These are phyloP conservation scores for Rehmannia glutinosa DNA, from an alignment of 257 asterid species.

Conservation along the genomic window DNA sequence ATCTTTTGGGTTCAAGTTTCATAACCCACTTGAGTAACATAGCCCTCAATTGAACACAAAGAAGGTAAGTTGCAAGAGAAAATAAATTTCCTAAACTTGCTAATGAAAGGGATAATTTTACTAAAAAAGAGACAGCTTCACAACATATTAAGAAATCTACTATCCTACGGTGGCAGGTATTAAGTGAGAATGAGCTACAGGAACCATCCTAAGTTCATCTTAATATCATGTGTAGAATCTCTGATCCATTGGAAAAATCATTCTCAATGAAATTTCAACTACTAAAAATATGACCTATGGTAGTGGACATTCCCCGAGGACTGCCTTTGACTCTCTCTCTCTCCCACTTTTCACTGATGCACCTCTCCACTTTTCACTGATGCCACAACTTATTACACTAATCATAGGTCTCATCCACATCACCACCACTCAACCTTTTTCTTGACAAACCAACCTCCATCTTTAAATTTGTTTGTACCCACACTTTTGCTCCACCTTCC, in stretches of 20 bases:
- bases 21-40: not conserved
- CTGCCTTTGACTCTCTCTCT: too few species aligned
- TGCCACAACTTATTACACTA: not conserved
- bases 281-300: too few species aligned
- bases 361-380: too few species aligned
- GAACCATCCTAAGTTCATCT: not conserved
- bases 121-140: not conserved
- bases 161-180: not conserved
- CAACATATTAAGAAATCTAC: not conserved
- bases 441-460: not conserved
- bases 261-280: not conserved
- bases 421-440: not conserved
- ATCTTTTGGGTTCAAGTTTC: not conserved
- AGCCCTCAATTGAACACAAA: not conserved
- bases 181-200: not conserved
- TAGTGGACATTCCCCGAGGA: too few species aligned
- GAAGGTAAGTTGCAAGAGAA: not conserved
- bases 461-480: not conserved
- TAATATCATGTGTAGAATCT: not conserved
- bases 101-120: not conserved
- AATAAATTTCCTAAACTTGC: not conserved
- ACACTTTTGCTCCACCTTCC: not conserved
- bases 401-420: not conserved
- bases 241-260: not conserved
- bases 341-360: too few species aligned